Evolutionary conservation across 805 yeast genomes (phyloP), one percentile per base, ranked within the genome.

Genomic region (Barnettozyma sp.): DNA sequence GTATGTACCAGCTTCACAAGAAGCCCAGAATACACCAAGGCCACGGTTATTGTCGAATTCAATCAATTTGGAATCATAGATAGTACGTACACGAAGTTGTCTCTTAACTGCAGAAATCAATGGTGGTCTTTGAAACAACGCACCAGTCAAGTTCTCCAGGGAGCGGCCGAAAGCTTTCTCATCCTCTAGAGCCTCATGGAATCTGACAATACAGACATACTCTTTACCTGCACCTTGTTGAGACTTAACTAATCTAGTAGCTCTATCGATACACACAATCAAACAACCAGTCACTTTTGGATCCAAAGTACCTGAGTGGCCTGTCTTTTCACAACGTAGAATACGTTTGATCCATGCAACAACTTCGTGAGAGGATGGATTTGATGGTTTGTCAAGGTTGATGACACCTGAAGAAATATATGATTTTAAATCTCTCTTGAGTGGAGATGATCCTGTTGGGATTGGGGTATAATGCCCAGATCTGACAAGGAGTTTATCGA

Each of bases 161-260:
- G 84, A 70, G 56, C 94, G 80, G 36, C 79, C 85, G 65, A 92
- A 71, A 45, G 82, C 95, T 61, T 86, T 86, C 56, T 83, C 92
- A 50, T 87, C 95, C 50, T 83, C 78, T 48, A 92, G 70, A 44
- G 87, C 87, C 47, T 90, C 97, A 63, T 92, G 98, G 54, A 92
- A 72, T 71, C 97, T 79, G 40, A 85, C 92, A 50, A 92, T 86
- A 71, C 97, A 92, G 38, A 92, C 98, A 68, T 92, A 92, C 78
- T 92, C 98, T 64, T 92, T 92, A 74, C 98, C 98, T 31, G 98
- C 98, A 69, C 97, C 97, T 66, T 92, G 98, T 70, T 92, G 98
- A 37, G 96, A 85, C 66, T 92, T 92, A 50, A 92, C 98, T 58
- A 92, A 73, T 67, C 98, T 80, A 38, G 98, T 92, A 41, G 98